Evolutionary conservation across 2,329 filamentous ascomycete species (phyloP), one percentile per base, ranked within the genome.

Genomic region (Scopulariopsis brevicaulis): DNA sequence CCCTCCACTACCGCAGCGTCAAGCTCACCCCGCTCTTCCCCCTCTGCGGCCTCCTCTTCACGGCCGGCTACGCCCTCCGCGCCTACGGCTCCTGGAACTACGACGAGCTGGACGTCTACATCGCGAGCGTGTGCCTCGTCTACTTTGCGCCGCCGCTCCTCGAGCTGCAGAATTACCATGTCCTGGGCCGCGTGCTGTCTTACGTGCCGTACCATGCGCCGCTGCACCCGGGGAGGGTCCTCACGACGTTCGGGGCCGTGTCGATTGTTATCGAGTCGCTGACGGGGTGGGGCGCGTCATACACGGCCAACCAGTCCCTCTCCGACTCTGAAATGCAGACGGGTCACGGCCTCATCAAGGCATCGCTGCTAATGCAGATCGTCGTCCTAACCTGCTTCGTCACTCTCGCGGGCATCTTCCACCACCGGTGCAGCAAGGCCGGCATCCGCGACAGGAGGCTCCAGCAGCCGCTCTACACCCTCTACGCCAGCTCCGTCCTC

Each of bases 81-180:
- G 63, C 59, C 7, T 70, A 69, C 57, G 67, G 69, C 14, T 63
- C 68, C 5, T 69, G 64, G 43, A 61, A 70, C 57, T 70, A 70
- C 18, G 62, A 65, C 37, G 65, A 67, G 53, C 65, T 71, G 24
- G 51, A 64, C 14, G 57, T 66, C 37, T 70, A 67, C 56, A 71
- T 72, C 48, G 67, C 67, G 10, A 69, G 69, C 57, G 60, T 70
- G 22, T 71, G 68, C 55, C 65, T 72, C 43, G 66, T 66, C 32
- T 71, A 72, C 59, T 69, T 68, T 15, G 66, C 68, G 1, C 70
- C 70, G 67, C 83, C 83, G 0, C 72, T 85, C 2, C 76, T 84
- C 48, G 81, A 83, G 56, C 73, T 82, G 3, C 76, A 80, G 58
- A 84, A 85, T 64, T 86, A 85, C 67, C 77, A 83, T 63, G 76